Evolutionary conservation across 305 asterid genomes (phyloP), one percentile per base, ranked within the genome.

Genomic region (Ajuga reptans): DNA sequence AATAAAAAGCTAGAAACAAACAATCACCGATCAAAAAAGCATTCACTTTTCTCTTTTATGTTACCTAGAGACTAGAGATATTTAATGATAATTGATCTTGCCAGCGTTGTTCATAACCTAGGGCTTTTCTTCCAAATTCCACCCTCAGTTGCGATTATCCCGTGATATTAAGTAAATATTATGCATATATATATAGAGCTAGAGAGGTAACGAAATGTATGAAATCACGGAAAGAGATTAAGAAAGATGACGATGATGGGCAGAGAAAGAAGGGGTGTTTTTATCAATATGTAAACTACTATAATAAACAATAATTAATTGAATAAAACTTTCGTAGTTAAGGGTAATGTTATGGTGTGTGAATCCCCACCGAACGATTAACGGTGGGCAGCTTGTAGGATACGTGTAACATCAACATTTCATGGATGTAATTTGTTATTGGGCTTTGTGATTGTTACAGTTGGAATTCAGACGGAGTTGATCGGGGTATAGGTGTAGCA

Each of bases 61-160:
- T 75, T 78, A 80, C 83, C 85, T 81, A 69, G 39, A 56, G 77
- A 55, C 85, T 81, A 69, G 39, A 56, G 77, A 55, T 57, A 56
- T 63, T 51, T 17, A 27, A 46, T 42, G 60, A 33, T 50, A 31
- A 73, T 67, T 75, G 79, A 81, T 75, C 82, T 61, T 49, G 71
- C 58, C 68, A 72, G 75, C 68, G 62, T 60, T 39, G 56, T 1
- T 36, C 6, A 65, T 74, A 64, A 71, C 61, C 77, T 72, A 78
- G 82, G 83, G 85, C 64, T 73, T 68, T 55, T 14, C 17, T 46
- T 46, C 41, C 45, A 62, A 75, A 63, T 57, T 68, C 80, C 69
- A 33, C 55, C 50, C 37, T 62, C 61, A 73, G 70, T 64, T 69
- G 69, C 49, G 16, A 77, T 12, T 65, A 12, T 66, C 46, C 73